These are phyloP conservation scores for Calocera viscosa DNA, from an alignment of 768 basidiomycete species.

Conservation along the genomic window DNA sequence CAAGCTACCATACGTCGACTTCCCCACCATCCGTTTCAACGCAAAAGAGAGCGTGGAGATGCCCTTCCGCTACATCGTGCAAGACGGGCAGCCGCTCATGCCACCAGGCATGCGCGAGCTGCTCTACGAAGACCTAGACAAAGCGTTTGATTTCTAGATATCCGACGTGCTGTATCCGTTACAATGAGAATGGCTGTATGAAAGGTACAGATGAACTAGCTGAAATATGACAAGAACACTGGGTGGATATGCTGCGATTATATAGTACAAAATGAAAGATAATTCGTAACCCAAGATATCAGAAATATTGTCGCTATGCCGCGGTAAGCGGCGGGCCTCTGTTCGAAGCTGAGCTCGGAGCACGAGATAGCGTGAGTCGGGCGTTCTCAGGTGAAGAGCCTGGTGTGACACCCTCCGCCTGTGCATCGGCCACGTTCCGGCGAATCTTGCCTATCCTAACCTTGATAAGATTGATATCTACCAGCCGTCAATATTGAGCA, in stretches of 20 bases:
- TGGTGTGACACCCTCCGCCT: background rate
- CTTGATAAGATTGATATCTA: constrained; percentile 7
- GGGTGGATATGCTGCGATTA: background rate
- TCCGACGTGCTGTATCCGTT: background rate
- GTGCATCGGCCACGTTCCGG: constrained; percentile 2
- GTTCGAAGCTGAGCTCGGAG: background rate
- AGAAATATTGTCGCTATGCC: background rate
- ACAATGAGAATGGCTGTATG: background rate
- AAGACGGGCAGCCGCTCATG: constrained; percentile 51
- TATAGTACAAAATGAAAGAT: constrained; percentile 9
- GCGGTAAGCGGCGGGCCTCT: background rate
- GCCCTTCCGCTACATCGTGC: constrained; percentile 68
- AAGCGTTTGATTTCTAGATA: constrained; percentile 61
- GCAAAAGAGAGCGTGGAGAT: constrained; percentile 87
- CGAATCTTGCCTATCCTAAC: background rate
- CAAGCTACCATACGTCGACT: constrained; percentile 43
- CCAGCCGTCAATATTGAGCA: constrained; percentile 33
- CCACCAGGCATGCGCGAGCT: constrained; percentile 85
- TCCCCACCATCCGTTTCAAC: constrained; percentile 82
- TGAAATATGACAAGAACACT: background rate
- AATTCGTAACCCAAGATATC: background rate
- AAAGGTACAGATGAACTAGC: background rate
- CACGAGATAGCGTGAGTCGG: background rate
- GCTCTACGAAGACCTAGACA: constrained; percentile 73
- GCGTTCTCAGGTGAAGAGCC: background rate